Conservation (phyloP, 305 asterid genomes). For the Ruellia speciosa region DNA sequence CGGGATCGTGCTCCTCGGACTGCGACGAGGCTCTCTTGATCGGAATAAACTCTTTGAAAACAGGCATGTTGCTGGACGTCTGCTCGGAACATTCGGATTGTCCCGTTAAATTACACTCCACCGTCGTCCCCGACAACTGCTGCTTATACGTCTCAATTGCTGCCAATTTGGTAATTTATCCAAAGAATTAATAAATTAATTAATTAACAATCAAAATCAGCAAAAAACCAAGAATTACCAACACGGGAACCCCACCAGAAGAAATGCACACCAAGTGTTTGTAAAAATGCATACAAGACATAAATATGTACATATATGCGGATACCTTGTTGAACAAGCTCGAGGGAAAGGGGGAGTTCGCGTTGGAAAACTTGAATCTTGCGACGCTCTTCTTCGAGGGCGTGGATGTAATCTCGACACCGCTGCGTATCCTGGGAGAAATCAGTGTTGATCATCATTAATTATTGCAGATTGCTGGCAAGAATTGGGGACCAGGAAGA, state of each 20-base stretch:
- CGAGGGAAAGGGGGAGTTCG: conserved; percentile 85
- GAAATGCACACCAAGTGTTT: not conserved
- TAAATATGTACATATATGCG: not conserved
- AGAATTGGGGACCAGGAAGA: not conserved
- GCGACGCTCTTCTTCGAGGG: conserved; percentile 60
- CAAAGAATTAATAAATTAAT: no score
- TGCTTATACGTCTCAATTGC: conserved; percentile 87
- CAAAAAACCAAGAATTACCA: no score
- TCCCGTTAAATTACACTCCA: conserved; percentile 37
- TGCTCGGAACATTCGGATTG: conserved; percentile 72
- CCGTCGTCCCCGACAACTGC: conserved; percentile 41
- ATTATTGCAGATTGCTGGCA: not conserved
- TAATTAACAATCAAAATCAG: not conserved
- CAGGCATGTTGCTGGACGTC: conserved; percentile 66
- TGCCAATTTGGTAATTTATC: conserved; percentile 19
- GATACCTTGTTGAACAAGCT: conserved; percentile 51
- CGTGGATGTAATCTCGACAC: conserved; percentile 53
- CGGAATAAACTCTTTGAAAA: conserved; percentile 79
- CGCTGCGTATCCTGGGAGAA: conserved; percentile 41
- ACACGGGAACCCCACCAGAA: not conserved
- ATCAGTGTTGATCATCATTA: conserved; percentile 29
- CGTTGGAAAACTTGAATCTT: conserved; percentile 82
- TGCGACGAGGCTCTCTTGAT: conserved; percentile 41
- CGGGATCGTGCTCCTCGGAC: conserved; percentile 40
- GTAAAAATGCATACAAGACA: not conserved